These are phyloP conservation scores for Aspergillus ochraceoroseus DNA, from an alignment of 2,329 filamentous ascomycete genomes.

Conservation along the genomic window DNA sequence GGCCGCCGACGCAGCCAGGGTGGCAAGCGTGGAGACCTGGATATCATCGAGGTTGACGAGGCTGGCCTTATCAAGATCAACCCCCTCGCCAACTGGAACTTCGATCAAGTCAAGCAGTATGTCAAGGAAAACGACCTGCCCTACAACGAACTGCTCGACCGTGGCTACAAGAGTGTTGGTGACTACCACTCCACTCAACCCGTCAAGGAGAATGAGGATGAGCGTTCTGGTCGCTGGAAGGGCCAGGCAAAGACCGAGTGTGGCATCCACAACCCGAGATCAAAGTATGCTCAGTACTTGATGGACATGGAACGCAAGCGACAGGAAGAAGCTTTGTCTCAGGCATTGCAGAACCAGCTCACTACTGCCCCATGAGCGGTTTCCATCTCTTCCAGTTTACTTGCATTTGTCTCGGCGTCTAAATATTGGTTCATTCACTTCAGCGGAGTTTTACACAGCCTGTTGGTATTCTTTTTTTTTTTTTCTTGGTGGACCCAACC, in stretches of 20 bases:
- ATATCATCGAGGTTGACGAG: conserved; percentile 90
- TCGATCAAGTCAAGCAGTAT: conserved; percentile 83
- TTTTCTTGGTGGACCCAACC: conserved; percentile 9
- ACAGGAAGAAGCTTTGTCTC: conserved; percentile 52
- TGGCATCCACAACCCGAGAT: conserved; percentile 97
- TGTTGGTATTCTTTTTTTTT: conserved; percentile 12
- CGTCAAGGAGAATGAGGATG: conserved; percentile 85
- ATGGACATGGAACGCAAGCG: conserved; percentile 66
- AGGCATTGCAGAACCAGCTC: conserved; percentile 39
- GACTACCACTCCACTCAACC: conserved; percentile 97
- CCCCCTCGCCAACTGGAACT: conserved; percentile 90
- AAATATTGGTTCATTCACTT: conserved; percentile 14
- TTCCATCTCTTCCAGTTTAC: conserved; percentile 1
- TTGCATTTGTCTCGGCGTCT: conserved; percentile 23
- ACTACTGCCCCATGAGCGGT: conserved; percentile 28
- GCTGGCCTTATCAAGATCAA: conserved; percentile 94
- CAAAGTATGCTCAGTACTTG: conserved; percentile 82
- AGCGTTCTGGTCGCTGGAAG: conserved; percentile 95
- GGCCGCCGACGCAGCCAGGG: conserved; percentile 89
- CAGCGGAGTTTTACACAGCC: conserved; percentile 20
- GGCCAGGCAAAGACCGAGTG: conserved; percentile 94
- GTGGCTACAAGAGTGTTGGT: conserved; percentile 95
- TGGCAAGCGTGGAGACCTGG: conserved; percentile 81
- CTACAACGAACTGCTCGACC: conserved; percentile 86
- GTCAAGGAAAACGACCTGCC: conserved; percentile 81